Evolutionary conservation across 306 rosid species (phyloP).

Genomic region (Cucumis melo): DNA sequence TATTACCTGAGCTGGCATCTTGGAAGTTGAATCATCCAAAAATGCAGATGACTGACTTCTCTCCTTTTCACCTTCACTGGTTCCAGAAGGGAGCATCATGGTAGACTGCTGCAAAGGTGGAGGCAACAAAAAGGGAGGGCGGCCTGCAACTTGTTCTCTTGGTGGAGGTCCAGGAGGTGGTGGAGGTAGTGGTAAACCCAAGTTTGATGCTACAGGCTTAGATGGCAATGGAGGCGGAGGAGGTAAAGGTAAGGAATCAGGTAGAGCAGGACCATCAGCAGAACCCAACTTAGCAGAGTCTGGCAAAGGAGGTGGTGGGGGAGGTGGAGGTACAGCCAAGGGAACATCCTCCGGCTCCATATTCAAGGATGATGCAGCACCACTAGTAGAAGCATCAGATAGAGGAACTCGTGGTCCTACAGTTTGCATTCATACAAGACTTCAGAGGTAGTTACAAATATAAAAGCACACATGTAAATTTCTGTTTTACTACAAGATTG

Average conservation of each 20-base stretch:
- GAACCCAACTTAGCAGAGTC: slow-evolving; percentile 29
- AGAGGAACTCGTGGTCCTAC: slow-evolving; percentile 93
- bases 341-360: slow-evolving; percentile 50
- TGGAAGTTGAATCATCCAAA: slow-evolving; percentile 39
- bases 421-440: slow-evolving; percentile 18
- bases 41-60: slow-evolving; percentile 38
- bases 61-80: slow-evolving; percentile 40
- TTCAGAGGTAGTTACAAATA: slow-evolving; percentile 3
- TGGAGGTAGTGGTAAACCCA: slow-evolving; percentile 63
- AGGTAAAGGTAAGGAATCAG: slow-evolving; percentile 77
- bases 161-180: slow-evolving; percentile 98
- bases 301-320: slow-evolving; percentile 56
- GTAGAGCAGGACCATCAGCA: slow-evolving; percentile 45
- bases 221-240: slow-evolving; percentile 99
- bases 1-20: slow-evolving; percentile 53
- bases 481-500: slow-evolving; percentile 9
- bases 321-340: slow-evolving; percentile 54
- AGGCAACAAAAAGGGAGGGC: slow-evolving; percentile 55
- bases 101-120: slow-evolving; percentile 52
- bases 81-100: slow-evolving; percentile 66
- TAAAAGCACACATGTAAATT: neutral
- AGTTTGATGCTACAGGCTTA: slow-evolving; percentile 41
- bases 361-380: slow-evolving; percentile 58
- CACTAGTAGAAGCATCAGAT: slow-evolving; percentile 70
- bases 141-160: slow-evolving; percentile 50